These are phyloP conservation scores for Tephrocybe sp. DNA, from an alignment of 768 basidiomycete species.

Conservation along the genomic window DNA sequence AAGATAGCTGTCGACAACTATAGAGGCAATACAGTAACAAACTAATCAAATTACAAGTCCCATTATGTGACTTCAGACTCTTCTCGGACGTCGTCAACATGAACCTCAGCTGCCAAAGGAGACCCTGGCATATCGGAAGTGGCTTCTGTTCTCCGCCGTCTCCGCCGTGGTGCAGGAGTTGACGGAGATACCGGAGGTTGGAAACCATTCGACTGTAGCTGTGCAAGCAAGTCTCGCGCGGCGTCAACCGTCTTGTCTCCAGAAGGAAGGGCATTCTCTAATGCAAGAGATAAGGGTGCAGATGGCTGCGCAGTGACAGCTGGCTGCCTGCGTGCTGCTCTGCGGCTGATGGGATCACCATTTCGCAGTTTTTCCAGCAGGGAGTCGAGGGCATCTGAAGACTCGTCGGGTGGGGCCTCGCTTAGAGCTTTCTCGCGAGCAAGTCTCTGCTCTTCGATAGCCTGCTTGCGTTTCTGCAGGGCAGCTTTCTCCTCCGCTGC, in stretches of 20 bases:
- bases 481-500: slow-evolving; percentile 69
- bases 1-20: neutral
- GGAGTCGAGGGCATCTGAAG: slow-evolving; percentile 67
- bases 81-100: slow-evolving; percentile 18
- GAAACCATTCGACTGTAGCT: slow-evolving; percentile 71
- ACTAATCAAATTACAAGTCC: slow-evolving; percentile 3
- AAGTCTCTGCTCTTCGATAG: slow-evolving; percentile 59
- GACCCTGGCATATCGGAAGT: slow-evolving; percentile 29
- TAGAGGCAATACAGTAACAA: slow-evolving; percentile 1
- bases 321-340: slow-evolving; percentile 50
- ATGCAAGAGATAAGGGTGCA: slow-evolving; percentile 30
- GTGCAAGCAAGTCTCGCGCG: slow-evolving; percentile 75
- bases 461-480: slow-evolving; percentile 65
- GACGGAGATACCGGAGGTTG: slow-evolving; percentile 49
- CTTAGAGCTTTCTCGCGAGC: slow-evolving; percentile 50
- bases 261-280: slow-evolving; percentile 29
- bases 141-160: slow-evolving; percentile 34
- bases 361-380: slow-evolving; percentile 69
- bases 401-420: slow-evolving; percentile 36
- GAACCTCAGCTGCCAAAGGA: slow-evolving; percentile 30
- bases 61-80: slow-evolving; percentile 5
- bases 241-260: slow-evolving; percentile 40
- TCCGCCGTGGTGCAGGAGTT: slow-evolving; percentile 32
- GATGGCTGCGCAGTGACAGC: slow-evolving; percentile 32
- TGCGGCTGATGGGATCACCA: slow-evolving; percentile 62